Percentiles rank a stretch among this genome's conserved stretches.
Evolutionary conservation across 1,139 yeast genomes (phyloP).

Genomic region (Lodderomyces jiufengensis): DNA sequence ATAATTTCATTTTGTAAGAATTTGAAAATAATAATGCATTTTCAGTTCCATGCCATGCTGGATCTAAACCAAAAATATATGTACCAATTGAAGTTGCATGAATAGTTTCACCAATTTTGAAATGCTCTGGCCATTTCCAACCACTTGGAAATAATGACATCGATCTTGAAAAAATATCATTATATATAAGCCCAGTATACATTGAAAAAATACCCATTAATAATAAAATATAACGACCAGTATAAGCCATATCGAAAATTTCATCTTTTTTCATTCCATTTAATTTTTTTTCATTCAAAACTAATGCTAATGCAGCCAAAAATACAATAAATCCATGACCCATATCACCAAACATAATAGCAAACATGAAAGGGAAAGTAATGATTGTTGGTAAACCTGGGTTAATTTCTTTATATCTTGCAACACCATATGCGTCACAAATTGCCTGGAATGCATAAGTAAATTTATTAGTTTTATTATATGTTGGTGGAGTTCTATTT

Average conservation of each 20-base stretch:
- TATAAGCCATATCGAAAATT: conserved; percentile 76
- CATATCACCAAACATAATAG: conserved; percentile 83
- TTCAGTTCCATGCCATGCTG: conserved; percentile 82
- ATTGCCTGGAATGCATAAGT: conserved; percentile 74
- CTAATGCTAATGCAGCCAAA: conserved; percentile 56
- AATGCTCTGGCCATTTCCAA: conserved; percentile 69
- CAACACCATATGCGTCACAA: conserved; percentile 79
- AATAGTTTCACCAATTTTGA: conserved; percentile 55
- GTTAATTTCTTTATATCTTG: conserved; percentile 73
- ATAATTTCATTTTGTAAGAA: conserved; percentile 79
- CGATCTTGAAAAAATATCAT: conserved; percentile 75
- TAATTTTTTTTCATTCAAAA: conserved; percentile 57
- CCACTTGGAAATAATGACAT: conserved; percentile 70
- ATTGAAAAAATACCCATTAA: conserved; percentile 77
- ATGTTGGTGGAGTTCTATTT: conserved; percentile 73
- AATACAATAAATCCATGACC: conserved; percentile 74
- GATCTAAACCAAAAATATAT: conserved; percentile 68
- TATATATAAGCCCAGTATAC: conserved; percentile 74
- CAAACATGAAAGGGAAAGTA: conserved; percentile 84
- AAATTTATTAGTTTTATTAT: conserved; percentile 71
- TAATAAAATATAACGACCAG: conserved; percentile 69
- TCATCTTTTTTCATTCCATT: conserved; percentile 67
- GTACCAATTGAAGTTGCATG: conserved; percentile 55
- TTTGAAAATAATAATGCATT: conserved; percentile 70
- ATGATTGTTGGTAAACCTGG: conserved; percentile 78